Evolutionary conservation across 2,329 filamentous ascomycete species (phyloP), one percentile per base, ranked within the genome.

Genomic region (Capronia coronata): DNA sequence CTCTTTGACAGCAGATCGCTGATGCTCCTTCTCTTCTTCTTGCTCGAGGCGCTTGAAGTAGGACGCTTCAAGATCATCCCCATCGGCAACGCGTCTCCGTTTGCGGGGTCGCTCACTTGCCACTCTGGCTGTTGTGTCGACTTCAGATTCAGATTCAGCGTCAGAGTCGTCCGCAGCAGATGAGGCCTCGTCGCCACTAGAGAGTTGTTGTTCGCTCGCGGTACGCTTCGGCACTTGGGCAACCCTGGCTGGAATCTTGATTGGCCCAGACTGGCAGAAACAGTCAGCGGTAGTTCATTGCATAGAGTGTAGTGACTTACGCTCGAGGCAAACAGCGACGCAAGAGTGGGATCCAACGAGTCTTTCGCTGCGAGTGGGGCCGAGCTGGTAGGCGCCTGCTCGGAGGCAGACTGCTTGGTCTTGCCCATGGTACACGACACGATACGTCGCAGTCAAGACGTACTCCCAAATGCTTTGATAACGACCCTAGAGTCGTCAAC

Each of bases 261-360:
- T 64, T 37, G 67, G 67, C 2, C 67, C 67, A 35, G 66, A 63
- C 58, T 60, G 39, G 13, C 21, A 19, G 22, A 19, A 18, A 3
- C 11, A 35, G 41, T 56, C 19, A 52, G 53, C 38, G 16, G 23
- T 13, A 32, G 22, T 34, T 25, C 13, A 14, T 14, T 11, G 34
- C 21, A 4, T 48, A 6, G 10, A 41, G 29, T 3, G 2, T 10
- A 27, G 35, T 35, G 37, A 76, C 82, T 71, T 76, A 87, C 84
- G 73, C 85, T 88, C 49, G 76, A 73, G 49, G 82, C 76, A 69
- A 89, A 89, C 32, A 89, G 75, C 54, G 83, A 81, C 62, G 82
- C 75, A 58, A 89, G 72, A 48, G 75, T 71, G 65, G 84, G 83
- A 71, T 89, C 84, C 52, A 88, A 73, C 52, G 75, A 73, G 65